Evolutionary conservation across 2,329 filamentous ascomycete species (phyloP).

Genomic region (Pseudocercospora fijiensis): DNA sequence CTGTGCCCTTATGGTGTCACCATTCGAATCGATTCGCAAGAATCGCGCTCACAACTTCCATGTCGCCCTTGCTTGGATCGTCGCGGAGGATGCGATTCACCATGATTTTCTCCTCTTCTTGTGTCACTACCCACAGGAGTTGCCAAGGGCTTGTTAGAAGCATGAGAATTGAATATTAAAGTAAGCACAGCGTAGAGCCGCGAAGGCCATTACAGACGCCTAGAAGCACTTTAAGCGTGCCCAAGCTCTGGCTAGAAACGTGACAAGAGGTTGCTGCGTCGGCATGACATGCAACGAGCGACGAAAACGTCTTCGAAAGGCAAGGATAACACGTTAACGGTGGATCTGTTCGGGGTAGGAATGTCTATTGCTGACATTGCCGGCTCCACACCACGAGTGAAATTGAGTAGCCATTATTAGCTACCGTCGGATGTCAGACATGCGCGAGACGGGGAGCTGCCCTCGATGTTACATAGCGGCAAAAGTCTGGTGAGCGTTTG

Average conservation of each 20-base stretch:
- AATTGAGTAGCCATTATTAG: background rate
- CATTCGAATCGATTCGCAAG: constrained; percentile 47
- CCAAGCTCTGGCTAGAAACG: constrained; percentile 12
- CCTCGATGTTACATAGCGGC: background rate
- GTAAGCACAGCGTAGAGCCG: background rate
- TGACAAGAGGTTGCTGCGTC: background rate
- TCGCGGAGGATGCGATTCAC: constrained; percentile 63
- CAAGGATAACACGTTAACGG: constrained; percentile 8
- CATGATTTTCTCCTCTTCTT: constrained; percentile 60
- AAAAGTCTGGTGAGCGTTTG: background rate
- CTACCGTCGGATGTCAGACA: background rate
- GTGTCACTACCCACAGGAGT: background rate
- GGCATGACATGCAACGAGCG: constrained; percentile 1
- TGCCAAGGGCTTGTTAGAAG: constrained; percentile 11
- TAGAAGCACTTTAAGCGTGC: constrained; percentile 12
- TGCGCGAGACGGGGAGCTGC: background rate
- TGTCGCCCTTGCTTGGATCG: constrained; percentile 58
- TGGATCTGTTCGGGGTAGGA: background rate
- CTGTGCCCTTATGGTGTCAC: constrained; percentile 54
- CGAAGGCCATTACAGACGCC: constrained; percentile 1
- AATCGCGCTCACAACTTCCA: constrained; percentile 51
- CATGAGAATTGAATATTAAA: background rate
- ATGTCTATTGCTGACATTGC: background rate
- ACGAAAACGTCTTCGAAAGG: constrained; percentile 2
- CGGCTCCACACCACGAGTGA: background rate